Conservation (phyloP, 176 grass and related monocot genomes). For the Puya raimondii region DNA sequence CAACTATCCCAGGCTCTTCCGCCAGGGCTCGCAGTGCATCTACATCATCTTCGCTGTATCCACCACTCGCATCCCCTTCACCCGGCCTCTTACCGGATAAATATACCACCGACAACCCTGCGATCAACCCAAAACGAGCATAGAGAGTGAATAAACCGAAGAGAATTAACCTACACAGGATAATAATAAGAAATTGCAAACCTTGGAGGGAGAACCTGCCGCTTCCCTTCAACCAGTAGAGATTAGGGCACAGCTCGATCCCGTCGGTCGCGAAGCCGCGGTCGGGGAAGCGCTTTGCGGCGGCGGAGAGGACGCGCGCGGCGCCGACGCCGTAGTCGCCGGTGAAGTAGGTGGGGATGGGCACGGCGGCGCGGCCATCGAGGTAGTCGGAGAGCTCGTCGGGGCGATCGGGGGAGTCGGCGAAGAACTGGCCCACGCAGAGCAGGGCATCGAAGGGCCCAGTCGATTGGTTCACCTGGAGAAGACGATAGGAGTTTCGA, state of each 20-base stretch:
- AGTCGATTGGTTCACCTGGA: constrained; percentile 75
- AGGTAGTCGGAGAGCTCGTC: constrained; percentile 62
- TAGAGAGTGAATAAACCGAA: background rate
- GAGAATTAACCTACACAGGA: background rate
- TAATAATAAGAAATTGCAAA: constrained; percentile 7
- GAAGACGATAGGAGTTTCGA: background rate
- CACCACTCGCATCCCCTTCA: constrained; percentile 28
- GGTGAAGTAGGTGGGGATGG: constrained; percentile 91
- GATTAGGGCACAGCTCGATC: constrained; percentile 69
- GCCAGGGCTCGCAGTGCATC: constrained; percentile 77
- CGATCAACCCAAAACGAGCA: background rate
- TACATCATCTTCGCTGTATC: constrained; percentile 68
- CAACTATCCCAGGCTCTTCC: constrained; percentile 57
- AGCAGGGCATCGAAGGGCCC: constrained; percentile 82
- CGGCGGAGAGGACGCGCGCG: constrained; percentile 48
- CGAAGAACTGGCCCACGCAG: constrained; percentile 87
- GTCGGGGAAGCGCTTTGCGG: constrained; percentile 13
- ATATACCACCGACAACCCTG: constrained; percentile 77
- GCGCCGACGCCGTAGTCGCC: constrained; percentile 62
- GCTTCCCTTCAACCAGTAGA: constrained; percentile 91
- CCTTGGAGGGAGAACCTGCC: constrained; percentile 68
- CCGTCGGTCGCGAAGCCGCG: constrained; percentile 46
- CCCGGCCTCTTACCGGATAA: constrained; percentile 47
- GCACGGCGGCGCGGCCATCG: constrained; percentile 58
- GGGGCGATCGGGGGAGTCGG: constrained; percentile 23